Base-by-base conservation (phyloP, 2,329 filamentous ascomycete species). In the Aspergillus sp. region DNA sequence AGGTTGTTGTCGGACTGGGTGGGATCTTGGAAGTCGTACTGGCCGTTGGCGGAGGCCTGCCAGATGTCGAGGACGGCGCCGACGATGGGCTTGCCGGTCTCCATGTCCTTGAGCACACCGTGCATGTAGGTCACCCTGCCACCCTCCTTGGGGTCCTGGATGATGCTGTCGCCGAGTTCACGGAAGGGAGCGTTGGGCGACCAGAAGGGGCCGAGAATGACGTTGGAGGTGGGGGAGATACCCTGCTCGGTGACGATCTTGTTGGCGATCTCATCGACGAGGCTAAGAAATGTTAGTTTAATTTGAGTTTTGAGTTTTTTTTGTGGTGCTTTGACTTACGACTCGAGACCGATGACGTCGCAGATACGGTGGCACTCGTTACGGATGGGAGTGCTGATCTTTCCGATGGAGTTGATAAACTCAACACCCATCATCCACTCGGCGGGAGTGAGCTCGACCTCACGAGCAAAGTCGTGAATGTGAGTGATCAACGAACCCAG, bases 221-320 rank as follows among this genome's bases (percentile, higher is more conserved):
- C 78, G 48, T 83, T 85, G 3, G 83, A 86, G n/a, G 85, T 88
- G 37, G 85, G 83, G 47, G 77, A 72, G 48, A 79, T 73, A n/a
- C 62, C 64, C 44, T 77, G 75, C 45, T 85, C 79, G 51, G 80
- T 79, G 59, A 82, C 70, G 46, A 79, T 71, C 54, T 81, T 81
- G 69, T 83, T 83, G 51, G 84, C 85, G 59, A 91, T 90, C 62
- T 90, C 85, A 62, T 90, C 86, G 38, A 90, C 86, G n/a, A 86
- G 78, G 6, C 64, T 65, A 13, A 7, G 62, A 76, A 79, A 72
- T 10, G 19, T 43, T 83, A 39, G 38, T 8, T 35, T 37, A 34
- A 11, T 27, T 35, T 28, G n/a, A 11, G 12, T 33, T 35, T 27
- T n/a, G 10, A 12, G 30, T 26, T 47, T n/a, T n/a, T 19, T 19